Evolutionary conservation across 228 moss, liverwort and hornwort genomes (phyloP).

Genomic region (Sphagnum magellanicum): DNA sequence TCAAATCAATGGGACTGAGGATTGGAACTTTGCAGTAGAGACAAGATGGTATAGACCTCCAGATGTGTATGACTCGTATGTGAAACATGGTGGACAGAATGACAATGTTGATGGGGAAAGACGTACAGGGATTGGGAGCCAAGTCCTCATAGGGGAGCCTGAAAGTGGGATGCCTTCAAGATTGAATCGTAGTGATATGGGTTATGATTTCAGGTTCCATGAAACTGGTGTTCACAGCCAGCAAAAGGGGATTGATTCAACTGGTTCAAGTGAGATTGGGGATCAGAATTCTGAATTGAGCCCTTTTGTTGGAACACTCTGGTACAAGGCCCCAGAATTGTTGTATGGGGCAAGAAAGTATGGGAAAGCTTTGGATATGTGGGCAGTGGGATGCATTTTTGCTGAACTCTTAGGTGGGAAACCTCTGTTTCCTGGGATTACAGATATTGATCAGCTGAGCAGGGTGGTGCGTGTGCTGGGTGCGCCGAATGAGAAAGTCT

Average conservation of each 20-base stretch:
- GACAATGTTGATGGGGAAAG: no score
- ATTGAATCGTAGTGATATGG: no score
- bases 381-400: conserved; percentile 89
- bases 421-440: conserved; percentile 76
- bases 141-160: no score
- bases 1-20: no score
- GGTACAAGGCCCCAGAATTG: conserved; percentile 97
- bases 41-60: conserved; percentile 67
- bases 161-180: no score
- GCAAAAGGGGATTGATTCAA: conserved; percentile 38
- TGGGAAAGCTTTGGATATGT: conserved; percentile 73
- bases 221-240: conserved; percentile 7
- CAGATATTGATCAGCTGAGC: conserved; percentile 93
- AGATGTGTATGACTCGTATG: conserved; percentile 63
- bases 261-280: conserved; percentile 46
- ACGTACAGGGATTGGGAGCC: no score
- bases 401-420: conserved; percentile 80
- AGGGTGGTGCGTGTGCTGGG: conserved; percentile 82
- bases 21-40: no score
- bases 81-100: no score
- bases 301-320: conserved; percentile 87
- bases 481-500: conserved; percentile 57
- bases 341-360: conserved; percentile 88
- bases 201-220: no score
- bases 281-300: conserved; percentile 61